These are phyloP conservation scores for Sporothrix inflata DNA, from an alignment of 2,329 filamentous ascomycete genomes.

Conservation along the genomic window DNA sequence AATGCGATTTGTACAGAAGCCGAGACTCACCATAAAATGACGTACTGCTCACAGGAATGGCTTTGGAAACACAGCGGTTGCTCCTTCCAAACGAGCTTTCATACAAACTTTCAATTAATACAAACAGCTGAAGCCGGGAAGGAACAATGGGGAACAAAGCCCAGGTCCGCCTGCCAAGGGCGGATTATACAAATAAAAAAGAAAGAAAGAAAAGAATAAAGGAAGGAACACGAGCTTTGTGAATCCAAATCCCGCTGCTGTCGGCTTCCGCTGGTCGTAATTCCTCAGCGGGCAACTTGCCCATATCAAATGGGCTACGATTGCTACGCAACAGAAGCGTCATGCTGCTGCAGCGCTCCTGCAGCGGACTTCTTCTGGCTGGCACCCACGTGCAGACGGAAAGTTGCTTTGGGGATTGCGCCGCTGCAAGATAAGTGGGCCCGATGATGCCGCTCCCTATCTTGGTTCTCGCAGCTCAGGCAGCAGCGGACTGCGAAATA, in stretches of 20 bases:
- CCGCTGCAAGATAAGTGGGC: neutral
- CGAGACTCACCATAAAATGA: slow-evolving; percentile 1
- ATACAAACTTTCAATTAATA: neutral
- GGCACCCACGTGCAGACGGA: neutral
- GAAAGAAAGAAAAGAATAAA: neutral
- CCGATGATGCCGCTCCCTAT: neutral
- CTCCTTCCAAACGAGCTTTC: neutral
- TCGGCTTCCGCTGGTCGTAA: neutral
- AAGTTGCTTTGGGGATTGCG: neutral
- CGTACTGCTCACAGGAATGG: neutral
- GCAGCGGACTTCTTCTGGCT: slow-evolving; percentile 2
- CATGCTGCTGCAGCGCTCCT: neutral
- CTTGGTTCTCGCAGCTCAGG: slow-evolving; percentile 7
- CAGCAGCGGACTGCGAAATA: slow-evolving; percentile 29
- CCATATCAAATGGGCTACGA: neutral
- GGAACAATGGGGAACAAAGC: neutral
- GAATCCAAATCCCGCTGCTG: neutral
- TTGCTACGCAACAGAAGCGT: neutral
- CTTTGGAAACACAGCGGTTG: neutral
- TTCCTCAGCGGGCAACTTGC: neutral
- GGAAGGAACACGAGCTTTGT: neutral
- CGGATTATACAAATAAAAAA: neutral
- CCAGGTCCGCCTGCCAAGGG: too few relatives aligned
- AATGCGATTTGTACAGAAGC: neutral
- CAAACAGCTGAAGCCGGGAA: neutral